phyloP scores from a whole-genome alignment of 345 rosid genomes.

The Eucalyptus curtisii region DNA sequence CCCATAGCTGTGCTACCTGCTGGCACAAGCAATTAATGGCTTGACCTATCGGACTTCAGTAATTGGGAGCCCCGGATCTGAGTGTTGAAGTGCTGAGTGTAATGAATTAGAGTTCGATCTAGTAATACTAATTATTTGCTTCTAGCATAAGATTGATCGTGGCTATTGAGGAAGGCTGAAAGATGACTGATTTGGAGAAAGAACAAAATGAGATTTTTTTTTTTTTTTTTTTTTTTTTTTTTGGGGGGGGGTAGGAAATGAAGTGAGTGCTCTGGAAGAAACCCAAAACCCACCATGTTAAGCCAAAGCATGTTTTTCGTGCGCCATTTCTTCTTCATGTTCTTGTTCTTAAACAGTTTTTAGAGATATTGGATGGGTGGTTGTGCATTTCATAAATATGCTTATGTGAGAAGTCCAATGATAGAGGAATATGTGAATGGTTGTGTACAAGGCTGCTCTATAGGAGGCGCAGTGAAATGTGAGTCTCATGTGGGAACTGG shows the following conservation, averaged over 20 bases:
- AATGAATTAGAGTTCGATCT: not conserved
- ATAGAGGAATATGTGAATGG: not conserved
- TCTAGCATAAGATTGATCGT: not conserved
- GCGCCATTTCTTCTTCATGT: not conserved
- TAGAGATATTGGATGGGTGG: not conserved
- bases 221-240: fast-evolving
- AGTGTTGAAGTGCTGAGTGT: not conserved
- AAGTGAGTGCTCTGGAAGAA: not conserved
- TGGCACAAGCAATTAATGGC: not conserved
- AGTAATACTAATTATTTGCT: not conserved
- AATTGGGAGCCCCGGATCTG: not conserved
- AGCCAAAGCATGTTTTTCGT: not conserved
- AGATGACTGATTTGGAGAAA: not conserved
- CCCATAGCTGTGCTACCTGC: not conserved
- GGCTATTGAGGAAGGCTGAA: not conserved
- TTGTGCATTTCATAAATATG: not conserved
- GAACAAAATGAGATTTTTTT: not conserved
- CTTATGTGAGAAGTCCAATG: not conserved
- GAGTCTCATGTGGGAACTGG: not conserved
- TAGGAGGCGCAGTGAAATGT: not conserved
- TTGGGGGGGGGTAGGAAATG: not conserved
- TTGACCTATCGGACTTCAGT: not conserved
- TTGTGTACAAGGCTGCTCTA: not conserved
- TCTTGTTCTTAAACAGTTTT: not conserved
- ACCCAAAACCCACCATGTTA: not conserved